phyloP scores from a whole-genome alignment of 2,329 filamentous ascomycete genomes.

The Coccinonectria pachysandricola region DNA sequence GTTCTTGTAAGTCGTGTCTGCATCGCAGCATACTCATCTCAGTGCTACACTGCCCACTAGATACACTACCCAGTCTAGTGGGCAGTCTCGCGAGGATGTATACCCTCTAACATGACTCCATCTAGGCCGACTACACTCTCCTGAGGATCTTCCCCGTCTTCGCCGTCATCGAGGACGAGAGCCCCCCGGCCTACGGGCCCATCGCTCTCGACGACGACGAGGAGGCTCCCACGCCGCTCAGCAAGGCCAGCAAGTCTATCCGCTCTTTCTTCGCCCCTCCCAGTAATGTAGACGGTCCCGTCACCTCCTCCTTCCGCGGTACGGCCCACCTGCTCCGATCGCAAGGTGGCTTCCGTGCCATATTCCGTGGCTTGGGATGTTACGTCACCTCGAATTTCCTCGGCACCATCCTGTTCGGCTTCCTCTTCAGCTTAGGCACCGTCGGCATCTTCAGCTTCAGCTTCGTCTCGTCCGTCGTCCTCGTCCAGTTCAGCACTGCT shows the following conservation, averaged over 20 bases:
- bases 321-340: slow-evolving; percentile 46
- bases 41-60: no score
- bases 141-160: slow-evolving; percentile 40
- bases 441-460: slow-evolving; percentile 35
- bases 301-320: slow-evolving; percentile 42
- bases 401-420: slow-evolving; percentile 27
- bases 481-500: slow-evolving; percentile 59
- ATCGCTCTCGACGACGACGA: slow-evolving; percentile 32
- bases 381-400: slow-evolving; percentile 29
- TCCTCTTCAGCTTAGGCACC: slow-evolving; percentile 34
- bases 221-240: slow-evolving; percentile 17
- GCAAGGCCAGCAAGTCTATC: slow-evolving; percentile 24
- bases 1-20: slow-evolving; percentile 27
- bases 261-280: slow-evolving; percentile 2
- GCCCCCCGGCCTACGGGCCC: slow-evolving; percentile 44
- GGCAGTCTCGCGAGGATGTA: no score
- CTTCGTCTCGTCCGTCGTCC: slow-evolving; percentile 42
- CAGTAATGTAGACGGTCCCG: slow-evolving; percentile 10
- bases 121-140: slow-evolving; percentile 42
- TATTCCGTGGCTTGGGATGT: slow-evolving; percentile 59
- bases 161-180: slow-evolving; percentile 49
- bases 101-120: slow-evolving; percentile 1
- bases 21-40: no score
- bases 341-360: slow-evolving; percentile 52
- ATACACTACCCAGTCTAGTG: no score